Evolutionary conservation across 73 alveolate species (phyloP), one percentile per base, ranked within the genome.

Genomic region (Paraurostyla sp.): DNA sequence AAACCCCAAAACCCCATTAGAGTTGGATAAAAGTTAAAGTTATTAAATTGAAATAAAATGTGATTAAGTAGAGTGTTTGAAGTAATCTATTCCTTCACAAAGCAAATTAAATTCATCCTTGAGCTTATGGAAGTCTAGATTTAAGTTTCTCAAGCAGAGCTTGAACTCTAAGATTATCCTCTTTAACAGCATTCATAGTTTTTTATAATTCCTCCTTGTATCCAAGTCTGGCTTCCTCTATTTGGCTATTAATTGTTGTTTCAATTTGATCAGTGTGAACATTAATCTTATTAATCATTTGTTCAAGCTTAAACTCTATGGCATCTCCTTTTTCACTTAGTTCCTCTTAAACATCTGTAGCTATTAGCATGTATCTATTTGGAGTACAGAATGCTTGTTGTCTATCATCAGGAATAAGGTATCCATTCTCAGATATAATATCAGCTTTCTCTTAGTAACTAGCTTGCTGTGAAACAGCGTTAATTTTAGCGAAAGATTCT

Each of bases 401-500:
- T 7, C 46, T 23, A 3, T 30, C 62, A 18, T 46, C 45, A 27
- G 80, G 80, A 33, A 78, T 48, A 13, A 78, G 46, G 43, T 50
- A 78, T 9, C 18, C 23, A 62, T 78, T 78, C 43, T 78, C 89
- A 56, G 80, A 56, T 18, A 52, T 78, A 46, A 78, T 48, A 23
- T 36, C 80, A 56, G 68, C 58, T 46, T 52, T 78, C 62, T 78
- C 89, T 56, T 54, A 25, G 45, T 78, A 78, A 13, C 76, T 43
- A n/a, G 89, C 89, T 33, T 52, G 33, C 1, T 9, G 23, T 0
- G 84, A 40, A 9, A 59, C 52, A 16, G 51, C 27, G 43, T 83
- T 48, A 76, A 89, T 30, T 46, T 45, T 59, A 32, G 71, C 88
- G 48, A 83, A 80, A 27, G 94, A 45, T 45, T 88, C 94, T 9